Conservation (phyloP, 257 asterid genomes). For the Paulownia fortunei region DNA sequence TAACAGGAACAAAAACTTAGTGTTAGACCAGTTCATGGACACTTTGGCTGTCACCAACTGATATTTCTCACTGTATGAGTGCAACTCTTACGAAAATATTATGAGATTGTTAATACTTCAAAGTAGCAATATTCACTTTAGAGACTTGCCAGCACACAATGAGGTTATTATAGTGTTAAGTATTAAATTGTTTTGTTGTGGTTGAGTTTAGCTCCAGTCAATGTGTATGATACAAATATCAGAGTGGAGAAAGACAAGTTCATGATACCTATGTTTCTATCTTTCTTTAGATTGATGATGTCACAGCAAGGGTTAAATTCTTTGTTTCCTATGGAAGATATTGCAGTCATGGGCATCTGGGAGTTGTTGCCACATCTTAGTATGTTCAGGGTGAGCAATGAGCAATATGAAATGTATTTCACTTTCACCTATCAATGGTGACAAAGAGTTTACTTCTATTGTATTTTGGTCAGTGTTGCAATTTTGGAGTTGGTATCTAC, state of each 20-base stretch:
- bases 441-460: neutral
- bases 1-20: neutral
- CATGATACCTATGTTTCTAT: slow-evolving; percentile 3
- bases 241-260: slow-evolving; percentile 29
- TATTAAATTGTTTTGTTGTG: neutral
- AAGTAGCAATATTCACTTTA: neutral
- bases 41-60: neutral
- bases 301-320: slow-evolving; percentile 69
- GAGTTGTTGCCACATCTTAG: slow-evolving; percentile 88
- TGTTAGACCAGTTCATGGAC: neutral
- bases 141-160: neutral
- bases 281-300: slow-evolving; percentile 64
- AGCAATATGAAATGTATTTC: slow-evolving; percentile 21
- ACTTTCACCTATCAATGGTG: slow-evolving; percentile 22
- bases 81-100: neutral
- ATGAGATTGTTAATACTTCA: neutral
- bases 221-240: neutral
- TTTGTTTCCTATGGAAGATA: slow-evolving; percentile 87
- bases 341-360: slow-evolving; percentile 94
- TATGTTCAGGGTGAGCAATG: slow-evolving; percentile 67
- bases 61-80: neutral
- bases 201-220: neutral
- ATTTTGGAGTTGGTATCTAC: neutral
- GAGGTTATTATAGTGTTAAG: neutral
- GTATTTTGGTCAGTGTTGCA: slow-evolving; percentile 17